Conservation (phyloP, 164 flowering plant species). For the Tetrastigma voinierianum region DNA sequence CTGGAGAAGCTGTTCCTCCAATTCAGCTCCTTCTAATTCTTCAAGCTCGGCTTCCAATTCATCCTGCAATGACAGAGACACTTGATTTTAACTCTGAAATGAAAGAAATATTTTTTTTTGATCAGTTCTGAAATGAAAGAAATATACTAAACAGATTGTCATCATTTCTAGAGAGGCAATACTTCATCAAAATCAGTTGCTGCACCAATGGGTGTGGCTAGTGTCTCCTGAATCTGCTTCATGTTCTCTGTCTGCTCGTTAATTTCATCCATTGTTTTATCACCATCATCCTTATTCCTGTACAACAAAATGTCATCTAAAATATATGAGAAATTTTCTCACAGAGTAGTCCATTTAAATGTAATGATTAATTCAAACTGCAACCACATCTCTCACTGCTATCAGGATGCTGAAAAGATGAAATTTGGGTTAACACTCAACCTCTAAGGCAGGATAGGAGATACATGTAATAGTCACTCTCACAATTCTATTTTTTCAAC, state of each 20-base stretch:
- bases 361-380: too few species aligned
- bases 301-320: constrained; percentile 5
- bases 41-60: constrained; percentile 19
- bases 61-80: constrained; percentile 11
- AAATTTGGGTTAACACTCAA: too few species aligned
- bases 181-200: constrained; percentile 58
- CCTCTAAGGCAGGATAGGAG: too few species aligned
- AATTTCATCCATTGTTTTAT: constrained; percentile 61
- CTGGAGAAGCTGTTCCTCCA: constrained; percentile 27
- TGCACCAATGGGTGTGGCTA: constrained; percentile 46
- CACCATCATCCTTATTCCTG: constrained; percentile 56
- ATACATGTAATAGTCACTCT: too few species aligned
- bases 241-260: constrained; percentile 59
- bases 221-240: constrained; percentile 55
- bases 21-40: constrained; percentile 20
- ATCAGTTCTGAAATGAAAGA: too few species aligned
- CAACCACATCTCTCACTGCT: too few species aligned
- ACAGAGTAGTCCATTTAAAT: too few species aligned
- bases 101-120: too few species aligned
- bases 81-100: background rate
- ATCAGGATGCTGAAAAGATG: too few species aligned
- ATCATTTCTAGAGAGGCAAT: background rate
- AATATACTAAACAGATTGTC: background rate
- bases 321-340: background rate
- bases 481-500: too few species aligned